Evolutionary conservation across 331 rosid species (phyloP), one percentile per base, ranked within the genome.

Genomic region (Stylosanthes scabra): DNA sequence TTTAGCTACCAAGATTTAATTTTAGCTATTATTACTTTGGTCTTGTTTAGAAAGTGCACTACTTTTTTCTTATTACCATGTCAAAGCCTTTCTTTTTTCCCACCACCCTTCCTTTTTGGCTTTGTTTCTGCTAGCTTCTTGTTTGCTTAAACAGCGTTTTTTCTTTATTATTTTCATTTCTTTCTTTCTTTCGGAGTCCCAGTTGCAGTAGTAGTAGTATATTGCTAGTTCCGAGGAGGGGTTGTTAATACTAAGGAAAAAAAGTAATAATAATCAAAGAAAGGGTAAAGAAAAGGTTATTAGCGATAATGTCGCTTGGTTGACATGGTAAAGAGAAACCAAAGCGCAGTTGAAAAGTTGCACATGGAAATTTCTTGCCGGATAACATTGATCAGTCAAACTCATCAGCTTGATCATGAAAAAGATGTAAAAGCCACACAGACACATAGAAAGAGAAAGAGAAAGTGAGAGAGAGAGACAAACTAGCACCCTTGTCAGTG

Each of bases 291-390:
- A 45, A 42, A 75, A 57, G 71, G 63, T 44, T 54, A 83, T 71
- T 79, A 82, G 88, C 75, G 84, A 52, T 80, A 59, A 82, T 79
- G 90, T 88, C 83, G 82, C 76, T 64, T 20, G 72, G 83, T 15
- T 88, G 97, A 81, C 87, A 72, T n/a, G 76, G 82, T 77, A 85
- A 90, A 88, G 96, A 88, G 97, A 78, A 90, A 90, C 92, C 87
- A 85, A 9, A 20, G 50, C 49, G 83, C 87, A 85, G 91, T 79
- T 78, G 85, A 80, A 90, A 88, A 88, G 88, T 85, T 87, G 68
- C 42, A 78, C 74, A 80, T 75, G 78, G 85, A 80, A 87, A 77
- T 68, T 81, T 81, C 78, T 84, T 86, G 96, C 92, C 88, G 87
- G 90, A 69, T 47, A 76, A 12, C 12, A 61, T 59, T 65, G 74